Evolutionary conservation across 495 filamentous ascomycete species (phyloP).

Genomic region (Xylaria castorea): DNA sequence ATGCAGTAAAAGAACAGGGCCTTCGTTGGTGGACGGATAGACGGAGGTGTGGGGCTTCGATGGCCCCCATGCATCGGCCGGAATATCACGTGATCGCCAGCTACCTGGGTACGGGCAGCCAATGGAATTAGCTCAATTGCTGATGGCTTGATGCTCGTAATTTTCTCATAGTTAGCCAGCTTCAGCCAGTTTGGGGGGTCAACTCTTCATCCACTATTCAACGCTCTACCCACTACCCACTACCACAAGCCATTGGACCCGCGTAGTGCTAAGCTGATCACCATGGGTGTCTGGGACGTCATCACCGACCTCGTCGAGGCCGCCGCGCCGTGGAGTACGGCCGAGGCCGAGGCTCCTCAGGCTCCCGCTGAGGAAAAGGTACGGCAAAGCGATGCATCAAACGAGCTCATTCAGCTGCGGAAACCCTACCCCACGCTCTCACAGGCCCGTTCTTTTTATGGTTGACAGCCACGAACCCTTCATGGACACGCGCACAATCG

Average conservation of each 20-base stretch:
- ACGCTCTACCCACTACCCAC: slow-evolving; percentile 37
- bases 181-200: slow-evolving; percentile 28
- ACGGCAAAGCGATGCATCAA: slow-evolving; percentile 50
- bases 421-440: neutral
- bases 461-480: neutral
- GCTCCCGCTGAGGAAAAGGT: slow-evolving; percentile 44
- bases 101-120: slow-evolving; percentile 35
- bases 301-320: slow-evolving; percentile 62
- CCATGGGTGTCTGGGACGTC: slow-evolving; percentile 65
- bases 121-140: slow-evolving; percentile 55
- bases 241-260: slow-evolving; percentile 51
- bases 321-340: slow-evolving; percentile 60
- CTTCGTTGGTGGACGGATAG: neutral
- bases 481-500: neutral
- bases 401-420: slow-evolving; percentile 30
- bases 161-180: slow-evolving; percentile 44
- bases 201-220: slow-evolving; percentile 41
- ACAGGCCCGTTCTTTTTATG: neutral
- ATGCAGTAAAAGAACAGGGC: slow-evolving; percentile 6
- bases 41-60: slow-evolving; percentile 19
- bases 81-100: slow-evolving; percentile 37
- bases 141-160: slow-evolving; percentile 41
- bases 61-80: slow-evolving; percentile 23
- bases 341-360: slow-evolving; percentile 62
- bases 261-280: slow-evolving; percentile 42